Percentiles rank a stretch among this genome's conserved stretches.
Evolutionary conservation across 176 grass and related monocot species (phyloP).

Genomic region (Zoysia japonica): DNA sequence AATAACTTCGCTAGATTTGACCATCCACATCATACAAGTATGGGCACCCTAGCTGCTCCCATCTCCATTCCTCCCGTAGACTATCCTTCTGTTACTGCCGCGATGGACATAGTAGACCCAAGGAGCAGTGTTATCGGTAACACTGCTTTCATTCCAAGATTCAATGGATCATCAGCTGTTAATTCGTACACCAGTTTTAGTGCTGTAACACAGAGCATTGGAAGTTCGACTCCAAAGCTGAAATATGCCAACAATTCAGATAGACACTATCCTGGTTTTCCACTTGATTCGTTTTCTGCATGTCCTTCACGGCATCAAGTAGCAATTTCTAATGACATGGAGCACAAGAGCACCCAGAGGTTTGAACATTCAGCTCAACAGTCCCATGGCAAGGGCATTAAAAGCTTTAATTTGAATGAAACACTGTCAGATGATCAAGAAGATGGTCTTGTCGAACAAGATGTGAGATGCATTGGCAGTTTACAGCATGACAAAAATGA

Average conservation of each 20-base stretch:
- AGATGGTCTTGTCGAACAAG: slow-evolving; percentile 31
- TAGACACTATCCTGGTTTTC: slow-evolving; percentile 30
- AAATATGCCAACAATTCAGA: slow-evolving; percentile 38
- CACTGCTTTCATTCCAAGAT: slow-evolving; percentile 49
- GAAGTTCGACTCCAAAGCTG: slow-evolving; percentile 19
- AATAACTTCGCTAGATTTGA: slow-evolving; percentile 42
- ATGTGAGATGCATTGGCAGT: slow-evolving; percentile 26
- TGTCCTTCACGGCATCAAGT: slow-evolving; percentile 24
- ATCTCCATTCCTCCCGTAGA: slow-evolving; percentile 37
- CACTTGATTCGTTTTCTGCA: slow-evolving; percentile 38
- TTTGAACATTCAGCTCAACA: slow-evolving; percentile 44
- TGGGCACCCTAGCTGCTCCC: slow-evolving; percentile 44
- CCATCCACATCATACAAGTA: slow-evolving; percentile 27
- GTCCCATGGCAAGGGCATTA: slow-evolving; percentile 41
- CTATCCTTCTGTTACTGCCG: slow-evolving; percentile 33
- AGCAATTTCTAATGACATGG: slow-evolving; percentile 39
- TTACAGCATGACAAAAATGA: slow-evolving; percentile 36
- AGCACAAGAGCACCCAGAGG: slow-evolving; percentile 35
- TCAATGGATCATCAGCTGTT: slow-evolving; percentile 36
- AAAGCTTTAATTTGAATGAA: slow-evolving; percentile 74
- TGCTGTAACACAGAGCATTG: slow-evolving; percentile 42
- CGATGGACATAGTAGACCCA: slow-evolving; percentile 27
- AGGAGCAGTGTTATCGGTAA: slow-evolving; percentile 37
- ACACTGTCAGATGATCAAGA: slow-evolving; percentile 49
- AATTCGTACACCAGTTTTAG: slow-evolving; percentile 28